A percentile compares a stretch with the other conserved stretches of the same genome.
phyloP scores from a whole-genome alignment of 192 early-diverging fungal species.

The Neocallimastix lanati region DNA sequence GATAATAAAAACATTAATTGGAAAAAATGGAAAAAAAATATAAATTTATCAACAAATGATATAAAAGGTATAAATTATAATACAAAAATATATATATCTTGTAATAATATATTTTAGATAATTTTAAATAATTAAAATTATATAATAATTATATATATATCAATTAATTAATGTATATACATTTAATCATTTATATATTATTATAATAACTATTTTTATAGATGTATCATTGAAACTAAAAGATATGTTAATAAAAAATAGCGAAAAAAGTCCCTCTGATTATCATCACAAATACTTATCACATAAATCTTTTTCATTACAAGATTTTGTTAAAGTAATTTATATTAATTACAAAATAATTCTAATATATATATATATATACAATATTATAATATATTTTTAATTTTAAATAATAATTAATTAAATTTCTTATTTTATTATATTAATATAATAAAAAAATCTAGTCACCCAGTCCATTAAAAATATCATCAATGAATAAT shows the following conservation, averaged over 20 bases:
- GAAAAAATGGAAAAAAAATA: neutral
- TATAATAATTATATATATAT: no score
- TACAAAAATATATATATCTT: no score
- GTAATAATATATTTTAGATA: no score
- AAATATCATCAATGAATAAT: neutral
- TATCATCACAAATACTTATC: neutral
- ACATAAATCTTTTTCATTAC: neutral
- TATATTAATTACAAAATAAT: no score
- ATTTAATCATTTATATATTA: no score
- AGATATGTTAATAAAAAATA: neutral
- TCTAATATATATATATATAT: no score
- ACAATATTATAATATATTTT: no score
- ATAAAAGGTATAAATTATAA: neutral
- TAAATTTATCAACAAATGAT: neutral
- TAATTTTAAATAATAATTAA: no score
- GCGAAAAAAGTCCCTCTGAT: neutral
- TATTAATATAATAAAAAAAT: no score
- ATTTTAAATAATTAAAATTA: no score
- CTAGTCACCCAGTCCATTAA: neutral
- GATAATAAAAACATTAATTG: neutral
- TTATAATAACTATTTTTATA: neutral
- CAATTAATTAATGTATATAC: no score
- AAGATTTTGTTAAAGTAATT: neutral
- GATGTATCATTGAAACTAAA: neutral
- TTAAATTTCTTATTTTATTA: no score